These are phyloP conservation scores for Aeminium ludgeri DNA, from an alignment of 495 filamentous ascomycete species.

Conservation along the genomic window DNA sequence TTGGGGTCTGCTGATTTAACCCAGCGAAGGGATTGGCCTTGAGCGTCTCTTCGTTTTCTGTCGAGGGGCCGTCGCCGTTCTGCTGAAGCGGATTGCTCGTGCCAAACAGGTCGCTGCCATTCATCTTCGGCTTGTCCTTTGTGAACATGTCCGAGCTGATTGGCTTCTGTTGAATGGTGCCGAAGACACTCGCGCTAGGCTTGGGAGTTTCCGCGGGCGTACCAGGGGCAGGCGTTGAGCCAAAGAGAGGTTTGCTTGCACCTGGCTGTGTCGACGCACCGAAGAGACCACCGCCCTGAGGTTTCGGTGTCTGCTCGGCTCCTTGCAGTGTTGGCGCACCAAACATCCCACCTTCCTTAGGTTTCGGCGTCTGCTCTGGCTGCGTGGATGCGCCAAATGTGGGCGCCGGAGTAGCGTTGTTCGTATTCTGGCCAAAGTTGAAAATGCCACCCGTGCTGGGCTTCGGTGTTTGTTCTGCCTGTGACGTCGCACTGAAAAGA, in stretches of 20 bases:
- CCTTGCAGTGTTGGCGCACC: too few relatives aligned
- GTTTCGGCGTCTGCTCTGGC: too few relatives aligned
- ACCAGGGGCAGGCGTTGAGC: slow-evolving; percentile 1
- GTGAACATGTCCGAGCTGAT: slow-evolving; percentile 3
- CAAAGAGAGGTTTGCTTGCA: not conserved
- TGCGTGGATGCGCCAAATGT: too few relatives aligned
- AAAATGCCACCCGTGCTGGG: not conserved
- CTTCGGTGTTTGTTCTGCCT: slow-evolving; percentile 3
- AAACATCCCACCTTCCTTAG: too few relatives aligned
- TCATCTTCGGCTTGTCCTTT: not conserved
- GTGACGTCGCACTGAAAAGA: not conserved
- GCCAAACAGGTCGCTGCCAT: not conserved
- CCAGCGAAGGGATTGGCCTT: not conserved
- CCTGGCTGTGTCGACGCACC: not conserved
- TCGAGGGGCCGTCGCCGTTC: not conserved
- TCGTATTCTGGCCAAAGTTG: too few relatives aligned
- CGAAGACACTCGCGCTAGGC: not conserved
- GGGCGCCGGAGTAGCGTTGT: too few relatives aligned
- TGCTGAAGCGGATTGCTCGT: not conserved
- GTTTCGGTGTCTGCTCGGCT: slow-evolving; percentile 2
- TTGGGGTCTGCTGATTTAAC: not conserved
- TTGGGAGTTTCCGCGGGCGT: not conserved
- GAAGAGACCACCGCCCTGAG: not conserved
- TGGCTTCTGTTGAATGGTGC: not conserved
- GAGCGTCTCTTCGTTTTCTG: not conserved